These are phyloP conservation scores for Somion occarium DNA, from an alignment of 1,284 basidiomycete species.

Conservation along the genomic window DNA sequence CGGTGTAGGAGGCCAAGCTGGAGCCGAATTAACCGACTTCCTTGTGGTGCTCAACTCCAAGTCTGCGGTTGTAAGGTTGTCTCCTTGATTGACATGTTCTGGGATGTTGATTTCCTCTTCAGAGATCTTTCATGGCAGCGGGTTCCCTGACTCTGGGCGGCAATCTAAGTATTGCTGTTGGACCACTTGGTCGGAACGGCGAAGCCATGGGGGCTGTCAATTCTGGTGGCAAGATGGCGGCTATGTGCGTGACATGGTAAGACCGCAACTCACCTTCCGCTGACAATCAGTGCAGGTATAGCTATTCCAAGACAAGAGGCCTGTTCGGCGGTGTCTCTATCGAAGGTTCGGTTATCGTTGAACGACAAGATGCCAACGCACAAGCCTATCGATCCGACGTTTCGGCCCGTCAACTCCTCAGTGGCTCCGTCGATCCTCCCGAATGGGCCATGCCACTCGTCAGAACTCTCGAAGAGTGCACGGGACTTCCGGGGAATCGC, in stretches of 20 bases:
- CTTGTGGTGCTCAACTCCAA: conserved; percentile 86
- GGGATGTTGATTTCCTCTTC: conserved; percentile 12
- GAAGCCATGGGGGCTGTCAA: conserved; percentile 89
- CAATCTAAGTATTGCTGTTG: conserved; percentile 90
- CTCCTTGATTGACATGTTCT: conserved; percentile 7
- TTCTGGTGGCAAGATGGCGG: conserved; percentile 84
- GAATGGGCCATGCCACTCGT: conserved; percentile 75
- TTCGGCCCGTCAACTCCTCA: conserved; percentile 74
- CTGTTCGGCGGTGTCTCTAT: conserved; percentile 83
- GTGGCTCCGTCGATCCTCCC: conserved; percentile 70
- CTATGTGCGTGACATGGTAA: conserved; percentile 80
- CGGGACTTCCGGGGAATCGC: conserved; percentile 62
- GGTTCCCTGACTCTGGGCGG: conserved; percentile 91
- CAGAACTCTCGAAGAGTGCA: conserved; percentile 68
- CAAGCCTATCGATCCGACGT: conserved; percentile 76
- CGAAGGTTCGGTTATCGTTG: conserved; percentile 93
- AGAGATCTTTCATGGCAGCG: conserved; percentile 92
- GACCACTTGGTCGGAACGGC: conserved; percentile 91
- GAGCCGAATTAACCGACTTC: conserved; percentile 93
- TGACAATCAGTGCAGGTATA: too few relatives aligned
- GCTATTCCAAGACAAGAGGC: conserved; percentile 93
- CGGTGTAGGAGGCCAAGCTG: conserved; percentile 82
- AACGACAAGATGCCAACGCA: conserved; percentile 88
- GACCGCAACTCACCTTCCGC: conserved; percentile 1
- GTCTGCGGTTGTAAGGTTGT: conserved; percentile 55